These are phyloP conservation scores for Komagataea norvegica DNA, from an alignment of 1,139 yeast genomes.

Conservation along the genomic window DNA sequence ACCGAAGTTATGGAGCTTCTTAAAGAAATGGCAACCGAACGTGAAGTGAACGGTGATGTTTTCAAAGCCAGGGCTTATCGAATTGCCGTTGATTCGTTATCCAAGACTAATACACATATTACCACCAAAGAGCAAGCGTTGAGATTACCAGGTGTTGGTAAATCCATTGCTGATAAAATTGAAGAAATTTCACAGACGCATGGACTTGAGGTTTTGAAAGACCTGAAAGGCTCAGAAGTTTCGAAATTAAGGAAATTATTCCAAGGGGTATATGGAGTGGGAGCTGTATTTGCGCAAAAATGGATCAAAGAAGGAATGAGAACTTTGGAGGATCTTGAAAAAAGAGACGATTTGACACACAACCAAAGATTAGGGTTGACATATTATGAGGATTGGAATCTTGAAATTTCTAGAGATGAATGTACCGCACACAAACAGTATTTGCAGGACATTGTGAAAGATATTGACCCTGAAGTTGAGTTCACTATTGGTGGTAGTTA, in stretches of 20 bases:
- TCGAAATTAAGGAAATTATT: slow-evolving; percentile 35
- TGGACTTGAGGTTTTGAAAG: slow-evolving; percentile 35
- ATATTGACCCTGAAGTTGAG: slow-evolving; percentile 37
- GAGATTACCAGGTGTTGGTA: slow-evolving; percentile 41
- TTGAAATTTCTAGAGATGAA: slow-evolving; percentile 44
- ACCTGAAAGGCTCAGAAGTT: slow-evolving; percentile 27
- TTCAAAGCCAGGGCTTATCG: slow-evolving; percentile 45
- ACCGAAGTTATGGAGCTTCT: slow-evolving; percentile 34
- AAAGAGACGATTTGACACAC: slow-evolving; percentile 33
- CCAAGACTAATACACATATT: slow-evolving; percentile 30
- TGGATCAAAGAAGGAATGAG: slow-evolving; percentile 40
- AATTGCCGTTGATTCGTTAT: slow-evolving; percentile 39
- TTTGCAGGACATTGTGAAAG: slow-evolving; percentile 31
- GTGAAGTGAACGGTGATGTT: slow-evolving; percentile 36
- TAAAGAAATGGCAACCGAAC: slow-evolving; percentile 35
- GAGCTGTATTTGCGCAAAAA: slow-evolving; percentile 39
- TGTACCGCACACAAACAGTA: slow-evolving; percentile 39
- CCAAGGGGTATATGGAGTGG: slow-evolving; percentile 50
- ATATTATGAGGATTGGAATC: slow-evolving; percentile 48
- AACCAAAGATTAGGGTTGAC: slow-evolving; percentile 43
- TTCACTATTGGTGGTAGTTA: slow-evolving; percentile 53
- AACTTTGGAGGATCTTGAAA: slow-evolving; percentile 38
- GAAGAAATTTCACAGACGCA: slow-evolving; percentile 44
- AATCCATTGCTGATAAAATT: slow-evolving; percentile 43
- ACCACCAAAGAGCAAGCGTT: slow-evolving; percentile 38